Percentiles rank a stretch among this genome's conserved stretches.
Conservation (phyloP, 768 basidiomycete species). For the Porphyrellus cyaneotinctus region DNA sequence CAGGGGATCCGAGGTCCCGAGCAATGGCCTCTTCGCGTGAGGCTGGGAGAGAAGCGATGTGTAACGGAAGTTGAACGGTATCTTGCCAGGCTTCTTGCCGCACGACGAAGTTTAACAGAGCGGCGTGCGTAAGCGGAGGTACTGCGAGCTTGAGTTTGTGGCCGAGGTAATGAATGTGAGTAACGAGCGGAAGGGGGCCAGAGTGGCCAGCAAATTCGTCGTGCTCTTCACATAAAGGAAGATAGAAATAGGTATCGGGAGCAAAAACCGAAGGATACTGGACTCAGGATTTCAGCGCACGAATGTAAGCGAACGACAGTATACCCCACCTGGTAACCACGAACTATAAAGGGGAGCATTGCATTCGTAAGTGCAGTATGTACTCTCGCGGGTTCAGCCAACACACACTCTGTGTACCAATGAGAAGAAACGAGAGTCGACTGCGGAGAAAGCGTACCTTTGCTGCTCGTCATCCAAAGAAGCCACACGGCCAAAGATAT, state of each 20-base stretch:
- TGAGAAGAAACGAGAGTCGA: constrained; percentile 11
- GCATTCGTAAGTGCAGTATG: constrained; percentile 28
- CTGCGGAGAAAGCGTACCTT: constrained; percentile 29
- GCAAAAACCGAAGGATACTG: constrained; percentile 43
- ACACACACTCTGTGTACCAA: constrained; percentile 30
- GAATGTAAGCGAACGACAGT: background rate
- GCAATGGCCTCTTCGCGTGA: constrained; percentile 35
- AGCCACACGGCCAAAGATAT: constrained; percentile 43
- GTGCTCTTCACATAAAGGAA: constrained; percentile 35
- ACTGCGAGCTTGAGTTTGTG: constrained; percentile 38
- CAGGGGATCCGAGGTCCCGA: constrained; percentile 29
- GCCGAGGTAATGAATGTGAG: constrained; percentile 39
- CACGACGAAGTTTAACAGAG: constrained; percentile 35
- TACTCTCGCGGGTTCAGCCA: constrained; percentile 26
- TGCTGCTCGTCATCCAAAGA: constrained; percentile 42
- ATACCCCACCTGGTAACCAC: constrained; percentile 38
- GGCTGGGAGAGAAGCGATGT: constrained; percentile 27
- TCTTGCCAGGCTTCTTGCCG: constrained; percentile 38
- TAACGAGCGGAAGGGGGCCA: constrained; percentile 30
- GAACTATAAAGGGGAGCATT: constrained; percentile 38
- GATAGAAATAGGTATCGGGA: constrained; percentile 41
- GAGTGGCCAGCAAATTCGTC: constrained; percentile 25
- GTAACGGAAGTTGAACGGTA: constrained; percentile 20
- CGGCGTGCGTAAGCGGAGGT: constrained; percentile 40
- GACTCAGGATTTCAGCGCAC: constrained; percentile 4